These are phyloP conservation scores for Oryza meridionalis DNA, from an alignment of 176 grass and related monocot species.

Conservation along the genomic window DNA sequence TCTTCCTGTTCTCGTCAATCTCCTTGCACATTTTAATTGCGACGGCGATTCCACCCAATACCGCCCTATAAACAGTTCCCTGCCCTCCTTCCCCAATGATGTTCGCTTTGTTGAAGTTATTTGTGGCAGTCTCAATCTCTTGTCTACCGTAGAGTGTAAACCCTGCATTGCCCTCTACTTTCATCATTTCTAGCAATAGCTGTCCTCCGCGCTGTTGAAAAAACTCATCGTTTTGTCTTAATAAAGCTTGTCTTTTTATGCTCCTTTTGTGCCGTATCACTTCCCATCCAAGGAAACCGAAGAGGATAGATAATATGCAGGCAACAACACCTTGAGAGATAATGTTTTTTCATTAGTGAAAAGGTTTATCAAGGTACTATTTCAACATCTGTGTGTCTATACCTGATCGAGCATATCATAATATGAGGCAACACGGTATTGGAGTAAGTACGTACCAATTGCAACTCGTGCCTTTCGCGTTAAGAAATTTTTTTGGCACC, in stretches of 20 bases:
- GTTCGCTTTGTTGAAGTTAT: constrained; percentile 21
- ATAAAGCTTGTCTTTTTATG: background rate
- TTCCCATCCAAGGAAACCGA: background rate
- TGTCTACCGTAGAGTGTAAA: constrained; percentile 27
- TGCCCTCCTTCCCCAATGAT: constrained; percentile 42
- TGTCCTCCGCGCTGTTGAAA: background rate
- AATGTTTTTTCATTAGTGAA: too few relatives aligned
- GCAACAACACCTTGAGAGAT: background rate
- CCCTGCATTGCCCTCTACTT: background rate
- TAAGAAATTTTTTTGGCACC: background rate
- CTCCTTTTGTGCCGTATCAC: background rate
- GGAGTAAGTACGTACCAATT: background rate
- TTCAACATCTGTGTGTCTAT: too few relatives aligned
- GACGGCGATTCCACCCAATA: background rate
- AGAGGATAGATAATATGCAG: background rate
- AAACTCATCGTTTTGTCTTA: background rate
- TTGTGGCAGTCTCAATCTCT: constrained; percentile 30
- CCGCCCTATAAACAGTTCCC: constrained; percentile 42
- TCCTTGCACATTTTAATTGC: constrained; percentile 24
- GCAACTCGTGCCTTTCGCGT: background rate
- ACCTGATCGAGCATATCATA: background rate
- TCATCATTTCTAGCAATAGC: constrained; percentile 12
- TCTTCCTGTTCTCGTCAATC: background rate
- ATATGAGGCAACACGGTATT: background rate
- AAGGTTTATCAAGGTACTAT: too few relatives aligned